Evolutionary conservation across 2,329 filamentous ascomycete genomes (phyloP), one percentile per base, ranked within the genome.

Genomic region (Pseudogymnoascus sp.): DNA sequence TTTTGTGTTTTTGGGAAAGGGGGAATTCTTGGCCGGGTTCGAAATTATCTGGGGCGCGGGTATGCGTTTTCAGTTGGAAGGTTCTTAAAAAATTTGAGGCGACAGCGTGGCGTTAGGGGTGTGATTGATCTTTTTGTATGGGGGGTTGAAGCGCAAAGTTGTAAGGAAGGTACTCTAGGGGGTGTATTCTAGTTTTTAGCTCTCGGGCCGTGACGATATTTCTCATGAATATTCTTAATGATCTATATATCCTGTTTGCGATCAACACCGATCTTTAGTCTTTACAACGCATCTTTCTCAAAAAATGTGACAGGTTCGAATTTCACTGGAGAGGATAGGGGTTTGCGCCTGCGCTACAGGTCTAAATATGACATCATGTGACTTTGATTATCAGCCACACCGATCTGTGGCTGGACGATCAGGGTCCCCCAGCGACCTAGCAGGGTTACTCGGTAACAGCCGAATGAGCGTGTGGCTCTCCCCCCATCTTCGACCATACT

Each of bases 21-120:
- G 28, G 58, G 22, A 39, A 63, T 62, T 62, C 58, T 66, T 62
- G 61, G 41, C 61, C 30, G n/a, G 57, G 34, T 35, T 58, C 58
- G 54, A n/a, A 38, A 57, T 62, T 61, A 63, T 62, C 61, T 50
- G 39, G 58, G 25, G 35, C 60, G 60, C 34, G 32, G 25, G 65
- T 16, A 50, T 3, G 5, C 22, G 22, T 11, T 47, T 28, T 47
- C 41, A 32, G 8, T 50, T 32, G 25, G 43, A 32, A 11, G 25
- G 25, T 50, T 11, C n/a, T n/a, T n/a, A n/a, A 30, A 50, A 50
- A 50, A 16, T 18, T 50, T 50, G 43, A 50, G 25, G 25, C 43
- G 9, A 30, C n/a, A 50, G 43, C 43, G 43, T 4, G 43, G 43
- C 43, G 43, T 50, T 50, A 12, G 25, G 43, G 43, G 8, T n/a